Base-by-base conservation (phyloP, 305 asterid genomes). In the Withania somnifera region DNA sequence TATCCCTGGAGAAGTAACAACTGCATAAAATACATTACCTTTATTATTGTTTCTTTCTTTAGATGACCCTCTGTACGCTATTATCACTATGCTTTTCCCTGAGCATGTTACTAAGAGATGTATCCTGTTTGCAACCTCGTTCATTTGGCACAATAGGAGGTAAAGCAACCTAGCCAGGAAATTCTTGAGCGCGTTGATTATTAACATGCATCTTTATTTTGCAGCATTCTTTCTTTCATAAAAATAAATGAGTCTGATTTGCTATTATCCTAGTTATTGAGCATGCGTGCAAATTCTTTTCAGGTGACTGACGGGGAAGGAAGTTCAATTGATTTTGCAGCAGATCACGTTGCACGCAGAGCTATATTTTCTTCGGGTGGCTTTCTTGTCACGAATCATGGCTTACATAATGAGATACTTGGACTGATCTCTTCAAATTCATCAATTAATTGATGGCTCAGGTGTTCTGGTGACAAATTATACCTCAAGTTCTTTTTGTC, bases 251-350 rank as follows among this genome's bases (percentile, higher is more conserved):
- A 47, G 26, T 73, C 38, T 3, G 10, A 0, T 22, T 71, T 71
- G 57, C 38, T 24, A 20, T 79, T 7, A 17, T 22, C 71, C 0
- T 28, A 24, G 75, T 79, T 40, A 79, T 58, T 79, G 24, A 79
- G 42, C 30, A 14, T 40, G 40, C 34, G 10, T 73, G 10, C 11
- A 10, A 83, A 61, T 22, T 52, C 26, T 80, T 83, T 64, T 79
- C 91, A 95, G 98, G 98, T 93, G 77, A 93, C 91, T 50, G 98
- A 93, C 87, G 93, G 98, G 98, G 84, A 87, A 69, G 98, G 98
- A 50, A 82, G 82, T 53, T 75, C 85, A 73, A 92, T 95, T 53
- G 89, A 93, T 85, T 91, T 95, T 78, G 87, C 93, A 17, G 97
- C 85, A 28, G 97, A 95, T 86, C 77, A 90, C 83, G 84, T 36